phyloP scores from a whole-genome alignment of 768 basidiomycete species.

The Leccinellum luteum region DNA sequence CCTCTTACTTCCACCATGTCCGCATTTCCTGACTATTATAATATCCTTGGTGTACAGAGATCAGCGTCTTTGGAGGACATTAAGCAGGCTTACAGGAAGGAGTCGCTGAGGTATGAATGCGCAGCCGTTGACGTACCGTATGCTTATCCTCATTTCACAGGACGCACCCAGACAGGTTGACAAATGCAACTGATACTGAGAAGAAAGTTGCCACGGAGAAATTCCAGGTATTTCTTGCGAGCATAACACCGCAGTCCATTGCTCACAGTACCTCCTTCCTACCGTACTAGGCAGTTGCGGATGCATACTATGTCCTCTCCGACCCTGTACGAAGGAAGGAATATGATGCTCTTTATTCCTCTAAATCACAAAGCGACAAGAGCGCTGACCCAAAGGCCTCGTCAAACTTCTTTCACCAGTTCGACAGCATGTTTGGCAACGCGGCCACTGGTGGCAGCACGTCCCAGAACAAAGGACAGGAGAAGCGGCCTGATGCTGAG shows the following conservation, averaged over 20 bases:
- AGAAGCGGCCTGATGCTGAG: constrained; percentile 68
- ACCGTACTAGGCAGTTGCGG: constrained; percentile 66
- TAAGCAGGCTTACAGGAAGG: constrained; percentile 73
- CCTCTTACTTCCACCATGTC: constrained; percentile 49
- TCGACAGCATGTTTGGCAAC: constrained; percentile 66
- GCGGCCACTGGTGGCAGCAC: constrained; percentile 27
- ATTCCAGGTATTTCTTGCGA: constrained; percentile 59
- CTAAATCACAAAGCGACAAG: constrained; percentile 47
- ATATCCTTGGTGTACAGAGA: constrained; percentile 51
- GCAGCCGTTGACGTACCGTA: not conserved
- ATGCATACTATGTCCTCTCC: constrained; percentile 92
- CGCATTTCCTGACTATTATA: constrained; percentile 78
- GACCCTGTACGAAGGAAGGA: constrained; percentile 70
- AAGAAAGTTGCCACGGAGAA: constrained; percentile 74
- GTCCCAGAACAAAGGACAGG: constrained; percentile 32
- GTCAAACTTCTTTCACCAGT: constrained; percentile 72
- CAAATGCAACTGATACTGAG: constrained; percentile 67
- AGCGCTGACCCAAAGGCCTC: constrained; percentile 66
- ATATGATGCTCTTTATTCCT: constrained; percentile 67
- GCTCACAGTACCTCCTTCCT: not conserved
- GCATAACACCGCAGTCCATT: not conserved
- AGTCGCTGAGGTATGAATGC: constrained; percentile 59
- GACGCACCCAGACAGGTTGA: constrained; percentile 86
- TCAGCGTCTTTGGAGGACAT: constrained; percentile 69
- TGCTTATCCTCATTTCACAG: constrained; percentile 38